Evolutionary conservation across 495 filamentous ascomycete genomes (phyloP), one percentile per base, ranked within the genome.

Genomic region (Daldinia loculata): DNA sequence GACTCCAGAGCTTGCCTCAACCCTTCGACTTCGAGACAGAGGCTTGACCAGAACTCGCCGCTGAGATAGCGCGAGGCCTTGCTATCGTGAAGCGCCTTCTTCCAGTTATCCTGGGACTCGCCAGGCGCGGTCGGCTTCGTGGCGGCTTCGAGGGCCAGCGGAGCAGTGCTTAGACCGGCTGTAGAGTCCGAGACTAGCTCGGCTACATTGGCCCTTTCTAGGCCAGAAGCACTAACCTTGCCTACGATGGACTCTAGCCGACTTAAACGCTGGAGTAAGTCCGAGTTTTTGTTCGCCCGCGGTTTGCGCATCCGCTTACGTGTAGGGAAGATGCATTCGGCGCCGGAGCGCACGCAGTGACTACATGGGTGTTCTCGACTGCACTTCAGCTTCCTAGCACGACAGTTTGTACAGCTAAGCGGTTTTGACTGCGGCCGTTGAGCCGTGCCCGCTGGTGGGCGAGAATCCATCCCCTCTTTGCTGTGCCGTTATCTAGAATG

Each of bases 361-460:
- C 84, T 85, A 75, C 92, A 95, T 26, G 92, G 91, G 30, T 72
- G 24, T 51, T 80, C 75, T 29, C 84, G 77, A 79, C 94, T 90
- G 75, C 92, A 94, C 69, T 89, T 90, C 4, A 94, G 88, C 72
- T 94, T 94, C 26, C 92, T 81, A 68, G 87, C 84, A n/a, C 91
- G 86, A 76, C 92, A 94, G 30, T 89, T 92, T 2, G 90, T 85
- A 78, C 92, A 94, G 66, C 79, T 78, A 53, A 90, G 81, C 14
- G 84, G 81, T 72, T 85, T 86, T 7, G 66, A 50, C 24, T 65
- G 63, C 15, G 58, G 60, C 32, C 24, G 34, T 3, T 53, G 32
- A 29, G 45, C 36, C 27, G 30, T 39, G 36, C 27, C 60, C 6
- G 53, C 34, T 39, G 52, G 8, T 38, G 53, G 32, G 17, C 36